phyloP scores from a whole-genome alignment of 257 asterid genomes.

The Solanum okadae region DNA sequence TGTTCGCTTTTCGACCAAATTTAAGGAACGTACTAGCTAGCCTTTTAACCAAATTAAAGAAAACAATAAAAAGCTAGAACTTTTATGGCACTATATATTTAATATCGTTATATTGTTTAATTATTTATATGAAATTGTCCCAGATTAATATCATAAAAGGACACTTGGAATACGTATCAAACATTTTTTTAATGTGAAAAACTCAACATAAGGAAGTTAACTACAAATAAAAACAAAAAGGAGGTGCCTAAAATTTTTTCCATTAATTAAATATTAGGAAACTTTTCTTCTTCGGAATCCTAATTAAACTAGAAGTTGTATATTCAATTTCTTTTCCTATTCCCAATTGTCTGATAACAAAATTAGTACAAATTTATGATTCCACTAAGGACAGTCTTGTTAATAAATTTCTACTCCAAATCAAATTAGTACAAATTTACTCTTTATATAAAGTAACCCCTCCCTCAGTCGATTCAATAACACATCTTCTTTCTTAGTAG shows the following conservation, averaged over 20 bases:
- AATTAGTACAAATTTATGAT: not conserved
- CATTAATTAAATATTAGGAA: not conserved
- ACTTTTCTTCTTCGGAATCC: not conserved
- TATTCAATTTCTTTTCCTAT: not conserved
- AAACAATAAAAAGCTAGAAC: not conserved
- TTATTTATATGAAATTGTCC: not conserved
- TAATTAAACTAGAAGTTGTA: not conserved
- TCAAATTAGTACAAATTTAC: not conserved
- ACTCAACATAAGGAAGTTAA: not conserved
- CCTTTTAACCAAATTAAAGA: not conserved
- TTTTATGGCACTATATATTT: not conserved
- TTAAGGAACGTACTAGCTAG: not conserved
- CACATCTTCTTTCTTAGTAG: not conserved
- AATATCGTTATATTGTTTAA: too few relatives aligned
- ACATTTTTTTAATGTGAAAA: not conserved
- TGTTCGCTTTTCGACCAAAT: not conserved
- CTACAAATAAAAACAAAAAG: not conserved
- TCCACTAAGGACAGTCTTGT: not conserved
- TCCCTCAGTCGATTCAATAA: not conserved
- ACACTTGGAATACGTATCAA: not conserved
- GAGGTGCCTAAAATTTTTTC: not conserved
- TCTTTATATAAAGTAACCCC: not conserved
- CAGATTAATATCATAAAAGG: not conserved
- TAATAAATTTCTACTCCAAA: not conserved
- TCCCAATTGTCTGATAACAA: not conserved